phyloP scores from a whole-genome alignment of 805 yeast genomes.

The Myxozyma monticola region DNA sequence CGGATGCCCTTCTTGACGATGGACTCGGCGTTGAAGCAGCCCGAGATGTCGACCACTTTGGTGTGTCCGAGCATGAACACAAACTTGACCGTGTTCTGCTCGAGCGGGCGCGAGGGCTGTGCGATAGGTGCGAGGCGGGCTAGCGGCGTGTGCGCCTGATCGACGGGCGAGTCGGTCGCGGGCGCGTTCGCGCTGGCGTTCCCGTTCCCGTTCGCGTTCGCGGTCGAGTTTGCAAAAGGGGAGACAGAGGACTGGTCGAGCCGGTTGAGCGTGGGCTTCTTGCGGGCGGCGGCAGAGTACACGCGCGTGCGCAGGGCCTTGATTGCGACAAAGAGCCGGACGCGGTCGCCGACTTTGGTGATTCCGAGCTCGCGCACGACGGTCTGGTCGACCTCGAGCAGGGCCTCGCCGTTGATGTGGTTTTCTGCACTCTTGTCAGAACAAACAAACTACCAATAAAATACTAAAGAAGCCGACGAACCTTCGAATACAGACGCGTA shows the following conservation, averaged over 20 bases:
- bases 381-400: conserved; percentile 60
- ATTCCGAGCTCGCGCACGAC: conserved; percentile 75
- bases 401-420: conserved; percentile 56
- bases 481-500: conserved; percentile 32
- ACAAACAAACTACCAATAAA: too few species aligned
- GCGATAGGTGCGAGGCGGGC: conserved; percentile 8
- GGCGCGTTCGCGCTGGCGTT: conserved; percentile 1
- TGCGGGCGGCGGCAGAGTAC: conserved; percentile 17
- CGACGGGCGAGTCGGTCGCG: neutral
- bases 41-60: conserved; percentile 66
- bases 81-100: conserved; percentile 51
- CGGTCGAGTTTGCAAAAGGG: conserved; percentile 22
- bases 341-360: conserved; percentile 77
- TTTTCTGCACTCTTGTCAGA: conserved; percentile 45
- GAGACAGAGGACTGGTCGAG: conserved; percentile 31
- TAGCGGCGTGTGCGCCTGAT: conserved; percentile 10
- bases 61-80: conserved; percentile 73
- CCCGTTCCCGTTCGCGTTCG: conserved; percentile 1
- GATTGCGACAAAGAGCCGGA: conserved; percentile 63
- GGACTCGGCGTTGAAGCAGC: conserved; percentile 77
- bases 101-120: conserved; percentile 13
- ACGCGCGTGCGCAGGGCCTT: conserved; percentile 45
- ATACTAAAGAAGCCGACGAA: neutral
- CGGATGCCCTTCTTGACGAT: conserved; percentile 70
- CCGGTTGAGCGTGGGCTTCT: conserved; percentile 11